Conservation (phyloP, 371 early-diverging fungal genomes). For the Thermomucor indicae-seudaticae region DNA sequence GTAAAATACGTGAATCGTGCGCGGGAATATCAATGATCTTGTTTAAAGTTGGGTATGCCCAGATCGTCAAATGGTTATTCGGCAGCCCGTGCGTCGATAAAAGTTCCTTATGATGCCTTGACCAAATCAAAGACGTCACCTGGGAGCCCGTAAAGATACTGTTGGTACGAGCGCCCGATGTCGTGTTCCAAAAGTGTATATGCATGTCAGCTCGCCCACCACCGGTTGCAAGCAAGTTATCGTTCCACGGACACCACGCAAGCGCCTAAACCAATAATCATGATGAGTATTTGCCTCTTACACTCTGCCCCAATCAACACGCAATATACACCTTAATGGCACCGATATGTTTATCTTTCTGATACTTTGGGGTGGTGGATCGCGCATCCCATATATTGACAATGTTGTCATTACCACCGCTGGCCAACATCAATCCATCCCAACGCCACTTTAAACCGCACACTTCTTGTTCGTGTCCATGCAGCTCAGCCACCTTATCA, state of each 20-base stretch:
- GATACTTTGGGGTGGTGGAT: constrained; percentile 57
- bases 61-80: constrained; percentile 84
- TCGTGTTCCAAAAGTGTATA: constrained; percentile 96
- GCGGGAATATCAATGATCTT: constrained; percentile 80
- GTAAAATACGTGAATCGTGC: constrained; percentile 89
- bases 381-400: constrained; percentile 95
- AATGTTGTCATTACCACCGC: constrained; percentile 97
- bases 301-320: too few species aligned
- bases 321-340: constrained; percentile 77
- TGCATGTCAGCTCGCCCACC: constrained; percentile 93
- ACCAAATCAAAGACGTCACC: constrained; percentile 93
- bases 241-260: constrained; percentile 99
- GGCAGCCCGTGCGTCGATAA: constrained; percentile 93
- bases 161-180: constrained; percentile 59
- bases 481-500: constrained; percentile 66
- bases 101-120: constrained; percentile 90
- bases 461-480: constrained; percentile 78
- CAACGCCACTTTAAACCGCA: constrained; percentile 95
- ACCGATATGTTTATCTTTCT: constrained; percentile 75
- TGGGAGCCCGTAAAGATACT: constrained; percentile 88
- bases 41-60: constrained; percentile 83
- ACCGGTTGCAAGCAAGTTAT: constrained; percentile 89
- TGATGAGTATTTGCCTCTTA: not conserved
- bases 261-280: constrained; percentile 66
- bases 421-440: constrained; percentile 86